Base-by-base conservation (phyloP, 1,284 basidiomycete species). In the Irpex rosettiformis region DNA sequence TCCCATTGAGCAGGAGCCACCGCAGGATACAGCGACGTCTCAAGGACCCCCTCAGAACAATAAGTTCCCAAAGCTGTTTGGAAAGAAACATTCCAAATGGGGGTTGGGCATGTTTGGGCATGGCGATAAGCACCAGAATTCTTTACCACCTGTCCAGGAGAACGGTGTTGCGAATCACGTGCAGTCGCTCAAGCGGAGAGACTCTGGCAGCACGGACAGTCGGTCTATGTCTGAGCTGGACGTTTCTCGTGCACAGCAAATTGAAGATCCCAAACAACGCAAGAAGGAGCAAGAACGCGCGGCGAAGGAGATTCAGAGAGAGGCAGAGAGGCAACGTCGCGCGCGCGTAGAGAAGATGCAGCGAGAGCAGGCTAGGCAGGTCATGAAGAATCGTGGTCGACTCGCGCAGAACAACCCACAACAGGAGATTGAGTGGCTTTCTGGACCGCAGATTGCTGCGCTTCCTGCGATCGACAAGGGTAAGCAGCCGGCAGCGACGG, bases 221-320 rank as follows among this genome's bases (percentile, higher is more conserved):
- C 80, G 77, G 57, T 87, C 85, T 4, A 66, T 84, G 58, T 79
- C 79, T 47, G 86, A 89, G 59, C 70, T 75, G 52, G 77, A 75
- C 51, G 73, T 64, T 16, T 70, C 76, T 33, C 63, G 69, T 13
- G 71, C 71, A 28, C 75, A 51, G 21, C 48, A 51, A 10, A 62
- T 65, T 52, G 57, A 68, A 60, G 93, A 96, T 70, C 80, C 88
- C 59, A 95, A 96, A 78, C 89, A 91, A 74, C 81, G 85, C 62
- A 94, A 94, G 80, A 95, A 96, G 78, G 92, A 96, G 73, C 92
- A 91, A 1, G 90, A 95, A 71, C 83, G 87, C 54, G 77, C 91
- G 55, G 88, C 89, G 37, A 85, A 86, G 59, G 94, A 98, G 72
- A 89, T 91, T 24, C 94, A 96, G 43, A 85, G 86, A 58, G 94